Conservation (phyloP, 2,329 filamentous ascomycete genomes). For the Sporothrix variecibatus region DNA sequence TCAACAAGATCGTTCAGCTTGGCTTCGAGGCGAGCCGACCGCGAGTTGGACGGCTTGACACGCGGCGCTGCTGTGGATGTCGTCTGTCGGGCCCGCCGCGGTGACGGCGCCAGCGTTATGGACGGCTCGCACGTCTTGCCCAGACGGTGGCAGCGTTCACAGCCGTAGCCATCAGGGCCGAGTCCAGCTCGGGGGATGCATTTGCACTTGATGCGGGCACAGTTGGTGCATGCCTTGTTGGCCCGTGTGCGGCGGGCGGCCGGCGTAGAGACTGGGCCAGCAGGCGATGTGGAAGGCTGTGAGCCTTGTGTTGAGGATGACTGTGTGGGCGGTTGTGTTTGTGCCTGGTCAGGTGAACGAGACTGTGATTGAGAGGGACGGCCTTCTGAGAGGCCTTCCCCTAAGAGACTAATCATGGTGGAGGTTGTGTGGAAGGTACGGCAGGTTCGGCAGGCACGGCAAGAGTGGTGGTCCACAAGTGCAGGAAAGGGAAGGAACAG, state of each 20-base stretch:
- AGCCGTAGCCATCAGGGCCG: constrained; percentile 33
- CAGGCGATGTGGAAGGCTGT: background rate
- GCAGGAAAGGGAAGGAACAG: background rate
- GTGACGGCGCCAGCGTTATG: constrained; percentile 35
- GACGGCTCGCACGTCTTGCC: constrained; percentile 45
- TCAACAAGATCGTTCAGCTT: constrained; percentile 53
- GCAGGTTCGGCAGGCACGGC: background rate
- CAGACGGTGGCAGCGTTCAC: constrained; percentile 44
- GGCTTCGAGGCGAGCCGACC: constrained; percentile 51
- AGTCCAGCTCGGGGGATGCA: constrained; percentile 44
- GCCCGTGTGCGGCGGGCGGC: background rate
- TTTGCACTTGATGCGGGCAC: constrained; percentile 45
- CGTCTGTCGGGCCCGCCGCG: constrained; percentile 39
- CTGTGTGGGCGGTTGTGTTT: background rate
- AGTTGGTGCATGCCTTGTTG: constrained; percentile 25
- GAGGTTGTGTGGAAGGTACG: background rate
- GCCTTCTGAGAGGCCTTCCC: background rate
- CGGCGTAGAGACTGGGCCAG: background rate
- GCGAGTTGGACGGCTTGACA: constrained; percentile 32
- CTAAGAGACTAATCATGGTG: background rate
- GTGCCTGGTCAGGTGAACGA: background rate
- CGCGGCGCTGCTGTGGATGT: constrained; percentile 35
- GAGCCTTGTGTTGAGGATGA: background rate
- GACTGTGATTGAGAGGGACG: background rate
- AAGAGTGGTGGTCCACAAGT: too few species aligned